phyloP scores from a whole-genome alignment of 768 basidiomycete genomes.

The Agaricus blazei region DNA sequence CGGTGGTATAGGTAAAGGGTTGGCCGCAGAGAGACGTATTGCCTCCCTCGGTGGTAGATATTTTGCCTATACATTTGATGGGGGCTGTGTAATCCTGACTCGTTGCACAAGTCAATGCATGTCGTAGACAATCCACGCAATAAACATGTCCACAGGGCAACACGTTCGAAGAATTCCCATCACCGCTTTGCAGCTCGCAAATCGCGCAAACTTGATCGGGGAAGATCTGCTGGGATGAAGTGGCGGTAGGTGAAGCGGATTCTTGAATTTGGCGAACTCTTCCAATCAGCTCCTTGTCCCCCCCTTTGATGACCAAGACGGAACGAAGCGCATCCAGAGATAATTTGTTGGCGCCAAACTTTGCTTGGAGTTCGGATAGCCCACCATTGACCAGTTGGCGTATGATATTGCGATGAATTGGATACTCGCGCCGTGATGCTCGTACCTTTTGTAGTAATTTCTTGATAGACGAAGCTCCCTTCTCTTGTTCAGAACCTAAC shows the following conservation, averaged over 20 bases:
- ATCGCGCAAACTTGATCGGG: slow-evolving; percentile 28
- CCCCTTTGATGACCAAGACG: slow-evolving; percentile 38
- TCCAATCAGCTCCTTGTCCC: slow-evolving; percentile 21
- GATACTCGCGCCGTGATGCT: slow-evolving; percentile 27
- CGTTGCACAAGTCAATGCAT: slow-evolving; percentile 30
- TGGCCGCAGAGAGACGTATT: slow-evolving; percentile 20
- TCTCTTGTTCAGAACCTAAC: slow-evolving; percentile 31
- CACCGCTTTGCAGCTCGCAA: slow-evolving; percentile 29
- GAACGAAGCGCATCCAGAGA: slow-evolving; percentile 35
- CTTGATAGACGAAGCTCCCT: slow-evolving; percentile 25
- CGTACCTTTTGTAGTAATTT: slow-evolving; percentile 36
- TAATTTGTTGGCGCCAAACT: slow-evolving; percentile 37
- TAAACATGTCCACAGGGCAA: slow-evolving; percentile 48
- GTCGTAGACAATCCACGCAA: slow-evolving; percentile 44
- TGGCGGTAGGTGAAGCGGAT: background rate
- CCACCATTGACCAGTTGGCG: slow-evolving; percentile 35
- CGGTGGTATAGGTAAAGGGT: slow-evolving; percentile 31
- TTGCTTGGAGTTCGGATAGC: slow-evolving; percentile 29
- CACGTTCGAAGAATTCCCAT: slow-evolving; percentile 15
- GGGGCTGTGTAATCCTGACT: slow-evolving; percentile 21
- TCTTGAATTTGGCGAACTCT: background rate
- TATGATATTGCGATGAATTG: slow-evolving; percentile 27
- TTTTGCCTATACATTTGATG: slow-evolving; percentile 33
- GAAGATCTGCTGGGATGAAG: background rate
- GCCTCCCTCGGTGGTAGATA: slow-evolving; percentile 8